A percentile compares a stretch with the other conserved stretches of the same genome.
phyloP scores from a whole-genome alignment of 192 early-diverging fungal species.

The Coemansia sp. region DNA sequence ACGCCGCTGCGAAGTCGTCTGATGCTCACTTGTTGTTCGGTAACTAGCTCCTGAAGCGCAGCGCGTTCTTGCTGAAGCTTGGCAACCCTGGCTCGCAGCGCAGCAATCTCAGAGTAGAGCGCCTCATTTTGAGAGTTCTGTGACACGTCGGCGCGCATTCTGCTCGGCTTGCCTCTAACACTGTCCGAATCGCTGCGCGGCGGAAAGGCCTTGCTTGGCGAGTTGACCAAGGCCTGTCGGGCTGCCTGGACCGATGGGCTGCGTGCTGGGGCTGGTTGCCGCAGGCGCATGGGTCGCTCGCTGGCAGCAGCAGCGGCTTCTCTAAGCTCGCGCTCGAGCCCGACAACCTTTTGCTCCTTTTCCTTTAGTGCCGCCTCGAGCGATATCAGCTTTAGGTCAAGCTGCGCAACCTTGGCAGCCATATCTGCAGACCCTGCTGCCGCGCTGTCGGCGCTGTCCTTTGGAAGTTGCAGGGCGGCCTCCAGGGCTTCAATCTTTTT shows the following conservation, averaged over 20 bases:
- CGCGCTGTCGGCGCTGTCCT: slow-evolving; percentile 12
- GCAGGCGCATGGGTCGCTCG: slow-evolving; percentile 56
- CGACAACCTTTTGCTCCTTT: slow-evolving; percentile 17
- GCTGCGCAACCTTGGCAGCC: slow-evolving; percentile 34
- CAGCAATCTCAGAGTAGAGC: slow-evolving; percentile 41
- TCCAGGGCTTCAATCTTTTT: slow-evolving; percentile 40
- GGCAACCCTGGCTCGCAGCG: slow-evolving; percentile 33
- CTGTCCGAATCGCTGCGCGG: not conserved
- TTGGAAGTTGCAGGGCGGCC: slow-evolving; percentile 29
- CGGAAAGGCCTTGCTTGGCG: not conserved
- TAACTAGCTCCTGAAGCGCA: slow-evolving; percentile 52
- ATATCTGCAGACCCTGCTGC: slow-evolving; percentile 2
- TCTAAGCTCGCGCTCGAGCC: slow-evolving; percentile 31
- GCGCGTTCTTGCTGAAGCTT: slow-evolving; percentile 43
- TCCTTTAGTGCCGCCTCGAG: slow-evolving; percentile 32
- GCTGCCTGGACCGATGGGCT: slow-evolving; percentile 17
- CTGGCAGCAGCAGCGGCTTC: slow-evolving; percentile 26
- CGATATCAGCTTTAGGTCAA: slow-evolving; percentile 40
- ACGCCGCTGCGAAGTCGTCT: slow-evolving; percentile 34
- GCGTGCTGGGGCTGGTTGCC: slow-evolving; percentile 25
- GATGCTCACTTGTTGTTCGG: slow-evolving; percentile 54
- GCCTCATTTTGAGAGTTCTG: slow-evolving; percentile 21
- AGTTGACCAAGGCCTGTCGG: not conserved
- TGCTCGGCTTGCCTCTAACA: slow-evolving; percentile 8
- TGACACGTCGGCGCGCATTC: slow-evolving; percentile 4